Evolutionary conservation across 2,329 filamentous ascomycete species (phyloP).

Genomic region (Onygena corvina): DNA sequence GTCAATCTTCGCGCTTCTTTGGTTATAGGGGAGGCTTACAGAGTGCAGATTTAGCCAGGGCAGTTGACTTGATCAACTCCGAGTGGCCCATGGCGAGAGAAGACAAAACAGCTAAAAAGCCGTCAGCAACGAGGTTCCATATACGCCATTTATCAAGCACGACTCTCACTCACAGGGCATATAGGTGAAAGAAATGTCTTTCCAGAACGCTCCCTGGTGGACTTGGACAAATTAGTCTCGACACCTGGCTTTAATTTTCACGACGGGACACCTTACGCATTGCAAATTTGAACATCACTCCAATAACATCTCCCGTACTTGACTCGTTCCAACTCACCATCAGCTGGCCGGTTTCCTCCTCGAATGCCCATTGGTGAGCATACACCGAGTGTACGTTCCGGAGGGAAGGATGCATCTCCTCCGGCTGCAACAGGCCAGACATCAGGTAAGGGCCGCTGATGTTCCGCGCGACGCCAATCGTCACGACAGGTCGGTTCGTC

Average conservation of each 20-base stretch:
- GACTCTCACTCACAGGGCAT: constrained; percentile 11
- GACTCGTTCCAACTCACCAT: constrained; percentile 14
- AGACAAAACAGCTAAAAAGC: constrained; percentile 1
- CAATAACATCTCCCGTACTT: constrained; percentile 6
- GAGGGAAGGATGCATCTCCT: neutral
- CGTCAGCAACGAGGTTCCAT: neutral
- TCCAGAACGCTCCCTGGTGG: constrained; percentile 14
- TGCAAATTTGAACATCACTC: constrained; percentile 10
- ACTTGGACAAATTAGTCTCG: constrained; percentile 7
- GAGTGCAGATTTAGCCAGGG: constrained; percentile 1
- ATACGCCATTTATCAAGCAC: neutral
- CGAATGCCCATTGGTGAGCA: constrained; percentile 14
- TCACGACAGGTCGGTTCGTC: constrained; percentile 2
- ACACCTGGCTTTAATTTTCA: neutral
- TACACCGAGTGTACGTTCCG: constrained; percentile 9
- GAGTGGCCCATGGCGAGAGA: constrained; percentile 1
- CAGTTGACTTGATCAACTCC: constrained; percentile 5
- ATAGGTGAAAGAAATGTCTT: constrained; percentile 12
- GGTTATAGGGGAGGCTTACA: neutral
- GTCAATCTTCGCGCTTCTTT: neutral
- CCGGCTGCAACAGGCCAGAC: constrained; percentile 7
- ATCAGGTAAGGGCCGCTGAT: constrained; percentile 13
- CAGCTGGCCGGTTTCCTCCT: constrained; percentile 10
- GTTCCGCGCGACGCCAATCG: constrained; percentile 11
- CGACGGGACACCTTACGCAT: constrained; percentile 11